These are phyloP conservation scores for Verticillium longisporum DNA, from an alignment of 2,329 filamentous ascomycete species.

Conservation along the genomic window DNA sequence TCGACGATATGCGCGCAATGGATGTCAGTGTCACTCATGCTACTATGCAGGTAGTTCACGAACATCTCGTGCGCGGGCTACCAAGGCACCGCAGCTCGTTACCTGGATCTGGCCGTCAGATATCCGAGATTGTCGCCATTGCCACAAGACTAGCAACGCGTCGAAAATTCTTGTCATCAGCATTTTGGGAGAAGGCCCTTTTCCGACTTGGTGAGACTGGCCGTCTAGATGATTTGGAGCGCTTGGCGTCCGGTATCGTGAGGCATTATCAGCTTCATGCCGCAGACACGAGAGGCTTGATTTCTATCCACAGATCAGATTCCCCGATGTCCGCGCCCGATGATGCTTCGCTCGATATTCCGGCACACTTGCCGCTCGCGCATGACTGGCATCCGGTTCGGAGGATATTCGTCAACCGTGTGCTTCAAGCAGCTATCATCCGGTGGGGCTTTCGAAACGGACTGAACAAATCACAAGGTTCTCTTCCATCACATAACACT, in stretches of 20 bases:
- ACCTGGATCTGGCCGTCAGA: not conserved
- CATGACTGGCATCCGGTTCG: constrained; percentile 39
- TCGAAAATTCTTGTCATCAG: constrained; percentile 20
- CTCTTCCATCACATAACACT: not conserved
- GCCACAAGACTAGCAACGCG: constrained; percentile 4
- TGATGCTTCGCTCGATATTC: constrained; percentile 17
- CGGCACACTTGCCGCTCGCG: constrained; percentile 31
- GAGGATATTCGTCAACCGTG: constrained; percentile 31
- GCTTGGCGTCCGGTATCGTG: constrained; percentile 34
- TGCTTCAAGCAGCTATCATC: constrained; percentile 31
- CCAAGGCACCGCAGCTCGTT: not conserved
- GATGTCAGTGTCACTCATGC: constrained; percentile 18
- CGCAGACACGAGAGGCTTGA: constrained; percentile 21
- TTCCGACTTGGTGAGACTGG: constrained; percentile 35
- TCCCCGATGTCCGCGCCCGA: constrained; percentile 24
- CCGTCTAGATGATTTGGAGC: constrained; percentile 37
- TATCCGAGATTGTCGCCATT: constrained; percentile 2
- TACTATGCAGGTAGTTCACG: constrained; percentile 6
- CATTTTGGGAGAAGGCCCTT: constrained; percentile 36
- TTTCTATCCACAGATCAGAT: constrained; percentile 38
- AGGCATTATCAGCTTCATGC: constrained; percentile 23
- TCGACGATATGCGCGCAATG: constrained; percentile 29
- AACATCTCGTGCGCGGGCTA: constrained; percentile 4
- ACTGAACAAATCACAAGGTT: constrained; percentile 5
- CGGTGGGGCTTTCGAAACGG: constrained; percentile 38